phyloP scores from a whole-genome alignment of 129 eudicot genomes.

The Tagetes patula region DNA sequence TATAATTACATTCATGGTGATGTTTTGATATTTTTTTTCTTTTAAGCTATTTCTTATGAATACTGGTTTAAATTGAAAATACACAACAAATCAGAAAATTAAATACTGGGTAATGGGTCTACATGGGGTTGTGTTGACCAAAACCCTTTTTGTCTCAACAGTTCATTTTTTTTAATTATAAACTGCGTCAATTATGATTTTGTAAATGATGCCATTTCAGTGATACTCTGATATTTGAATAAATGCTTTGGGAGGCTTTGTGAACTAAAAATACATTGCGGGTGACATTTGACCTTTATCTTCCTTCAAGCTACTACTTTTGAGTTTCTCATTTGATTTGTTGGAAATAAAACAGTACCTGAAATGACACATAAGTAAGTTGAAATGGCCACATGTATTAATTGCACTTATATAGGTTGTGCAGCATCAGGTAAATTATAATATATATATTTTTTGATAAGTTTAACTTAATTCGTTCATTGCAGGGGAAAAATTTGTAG shows the following conservation, averaged over 20 bases:
- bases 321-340: background rate
- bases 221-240: slow-evolving; percentile 1
- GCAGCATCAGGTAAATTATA: background rate
- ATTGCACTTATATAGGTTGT: slow-evolving; percentile 6
- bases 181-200: background rate
- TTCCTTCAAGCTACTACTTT: background rate
- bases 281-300: background rate
- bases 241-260: slow-evolving; percentile 9
- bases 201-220: background rate
- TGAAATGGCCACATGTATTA: background rate
- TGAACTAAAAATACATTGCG: background rate
- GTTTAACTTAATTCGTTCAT: slow-evolving; percentile 13
- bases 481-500: slow-evolving; percentile 82
- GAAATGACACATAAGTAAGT: slow-evolving; percentile 15
- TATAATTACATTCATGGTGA: slow-evolving; percentile 7
- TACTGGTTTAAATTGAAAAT: background rate
- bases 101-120: background rate
- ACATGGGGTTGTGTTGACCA: background rate
- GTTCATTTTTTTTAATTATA: background rate
- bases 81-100: background rate
- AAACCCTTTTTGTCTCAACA: background rate
- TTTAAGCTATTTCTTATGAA: background rate
- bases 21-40: background rate
- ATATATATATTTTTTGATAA: background rate
- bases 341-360: slow-evolving; percentile 13